phyloP scores from a whole-genome alignment of 2,329 filamentous ascomycete species.

The Xylaria sp. region DNA sequence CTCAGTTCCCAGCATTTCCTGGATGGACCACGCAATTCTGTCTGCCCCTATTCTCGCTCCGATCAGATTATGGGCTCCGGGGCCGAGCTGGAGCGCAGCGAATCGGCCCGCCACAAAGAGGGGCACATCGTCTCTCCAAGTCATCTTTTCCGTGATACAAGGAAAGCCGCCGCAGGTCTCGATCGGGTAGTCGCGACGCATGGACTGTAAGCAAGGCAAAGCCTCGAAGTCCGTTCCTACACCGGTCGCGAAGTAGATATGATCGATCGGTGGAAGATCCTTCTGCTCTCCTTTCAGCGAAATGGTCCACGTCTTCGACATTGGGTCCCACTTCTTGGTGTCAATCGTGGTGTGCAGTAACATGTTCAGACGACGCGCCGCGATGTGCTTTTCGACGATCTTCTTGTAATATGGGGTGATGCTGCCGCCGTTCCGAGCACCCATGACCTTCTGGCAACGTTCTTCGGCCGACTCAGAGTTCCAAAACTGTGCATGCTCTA shows the following conservation, averaged over 20 bases:
- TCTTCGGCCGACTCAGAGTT: constrained; percentile 76
- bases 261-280: constrained; percentile 68
- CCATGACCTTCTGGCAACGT: constrained; percentile 71
- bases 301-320: constrained; percentile 57
- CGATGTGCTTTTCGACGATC: constrained; percentile 69
- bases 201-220: constrained; percentile 69
- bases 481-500: constrained; percentile 81
- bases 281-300: constrained; percentile 52
- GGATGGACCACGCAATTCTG: constrained; percentile 75
- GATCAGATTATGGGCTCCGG: constrained; percentile 77
- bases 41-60: constrained; percentile 79
- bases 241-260: constrained; percentile 81
- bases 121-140: constrained; percentile 78
- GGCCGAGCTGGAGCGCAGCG: constrained; percentile 74
- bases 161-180: constrained; percentile 73
- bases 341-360: constrained; percentile 67
- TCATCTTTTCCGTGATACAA: constrained; percentile 78
- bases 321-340: constrained; percentile 60
- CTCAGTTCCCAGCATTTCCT: constrained; percentile 62
- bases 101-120: constrained; percentile 76
- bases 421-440: constrained; percentile 79
- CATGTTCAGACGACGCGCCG: constrained; percentile 62
- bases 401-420: constrained; percentile 76
- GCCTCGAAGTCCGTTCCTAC: constrained; percentile 70
- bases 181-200: constrained; percentile 70